Base-by-base conservation (phyloP, 805 yeast species). In the Candida silvatica region DNA sequence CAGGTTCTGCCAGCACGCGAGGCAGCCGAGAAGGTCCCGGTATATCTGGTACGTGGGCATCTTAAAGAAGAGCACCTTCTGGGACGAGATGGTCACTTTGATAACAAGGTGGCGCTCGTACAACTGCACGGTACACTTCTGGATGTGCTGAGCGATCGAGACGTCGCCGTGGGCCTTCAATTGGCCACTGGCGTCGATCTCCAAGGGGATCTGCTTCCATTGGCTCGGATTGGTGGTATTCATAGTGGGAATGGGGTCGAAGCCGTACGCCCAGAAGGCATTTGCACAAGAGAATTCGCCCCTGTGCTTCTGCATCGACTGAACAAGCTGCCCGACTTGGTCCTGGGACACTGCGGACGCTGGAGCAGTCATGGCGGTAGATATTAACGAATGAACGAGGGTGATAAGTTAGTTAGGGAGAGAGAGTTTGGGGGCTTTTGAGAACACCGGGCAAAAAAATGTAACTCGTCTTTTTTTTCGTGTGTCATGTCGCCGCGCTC, bases 1-100 rank as follows among this genome's bases (percentile, higher is more conserved):
- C 42, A 73, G 42, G 31, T 62, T 59, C 41, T 69, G 74, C 79
- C 80, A 73, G 3, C 69, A 62, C 25, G 66, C 43, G 31, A 71
- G 49, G 22, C 62, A 51, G 34, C 63, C 54, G 12, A 73, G 34
- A n/a, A 72, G 47, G 18, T 51, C 49, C 12, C 62, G 62, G 35
- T 69, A 69, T 33, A 57, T 59, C 23, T 51, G 36, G 37, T 58
- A 61, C 9, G 61, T 50, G 4, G 59, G 51, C 8, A 69, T 52
- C 36, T 60, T 48, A 16, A 51, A 32, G 31, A 17, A 51, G 14
- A 42, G 26, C 17, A 33, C 31, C 14, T 39, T 45, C 25, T 29
- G 25, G 58, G 51, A 39, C 59, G 59, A 43, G 2, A 71, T 59
- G 24, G 61, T 57, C 17, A 72, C 49, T 39, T 59, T 66, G 11